Evolutionary conservation across 768 basidiomycete genomes (phyloP).

Genomic region (Pulveroboletus sp.): DNA sequence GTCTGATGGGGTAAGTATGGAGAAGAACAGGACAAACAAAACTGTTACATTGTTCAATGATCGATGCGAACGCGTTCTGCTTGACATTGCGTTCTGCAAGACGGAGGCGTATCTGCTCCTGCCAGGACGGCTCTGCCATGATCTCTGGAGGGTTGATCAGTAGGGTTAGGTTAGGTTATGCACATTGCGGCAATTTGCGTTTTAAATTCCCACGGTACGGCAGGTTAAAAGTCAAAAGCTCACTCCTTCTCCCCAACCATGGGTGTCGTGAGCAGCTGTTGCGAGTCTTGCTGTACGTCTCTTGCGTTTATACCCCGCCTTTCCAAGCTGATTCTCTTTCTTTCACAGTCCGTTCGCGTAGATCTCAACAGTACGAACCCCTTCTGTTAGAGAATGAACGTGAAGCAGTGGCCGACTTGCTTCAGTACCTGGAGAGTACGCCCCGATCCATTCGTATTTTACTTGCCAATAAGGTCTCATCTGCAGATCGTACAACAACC

Average conservation of each 20-base stretch:
- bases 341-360: conserved; percentile 68
- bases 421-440: conserved; percentile 97
- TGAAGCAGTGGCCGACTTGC: conserved; percentile 95
- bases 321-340: conserved; percentile 16
- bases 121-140: conserved; percentile 85
- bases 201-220: conserved; percentile 20
- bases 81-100: conserved; percentile 81
- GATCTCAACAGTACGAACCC: conserved; percentile 85
- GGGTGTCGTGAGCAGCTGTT: conserved; percentile 80
- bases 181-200: conserved; percentile 20
- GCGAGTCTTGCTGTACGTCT: conserved; percentile 76
- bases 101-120: conserved; percentile 74
- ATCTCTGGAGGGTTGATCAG: neutral
- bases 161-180: conserved; percentile 27
- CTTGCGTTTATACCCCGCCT: conserved; percentile 5
- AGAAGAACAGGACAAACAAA: neutral
- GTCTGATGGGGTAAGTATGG: conserved; percentile 49
- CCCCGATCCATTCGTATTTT: conserved; percentile 3
- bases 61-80: conserved; percentile 75
- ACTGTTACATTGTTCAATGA: conserved; percentile 89
- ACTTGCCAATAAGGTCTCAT: neutral
- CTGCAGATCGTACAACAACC: conserved; percentile 85
- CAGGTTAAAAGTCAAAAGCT: conserved; percentile 1
- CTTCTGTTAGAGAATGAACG: conserved; percentile 89
- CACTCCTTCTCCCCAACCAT: conserved; percentile 34